phyloP scores from a whole-genome alignment of 192 early-diverging fungal species.

The Mortierella hygrophila region DNA sequence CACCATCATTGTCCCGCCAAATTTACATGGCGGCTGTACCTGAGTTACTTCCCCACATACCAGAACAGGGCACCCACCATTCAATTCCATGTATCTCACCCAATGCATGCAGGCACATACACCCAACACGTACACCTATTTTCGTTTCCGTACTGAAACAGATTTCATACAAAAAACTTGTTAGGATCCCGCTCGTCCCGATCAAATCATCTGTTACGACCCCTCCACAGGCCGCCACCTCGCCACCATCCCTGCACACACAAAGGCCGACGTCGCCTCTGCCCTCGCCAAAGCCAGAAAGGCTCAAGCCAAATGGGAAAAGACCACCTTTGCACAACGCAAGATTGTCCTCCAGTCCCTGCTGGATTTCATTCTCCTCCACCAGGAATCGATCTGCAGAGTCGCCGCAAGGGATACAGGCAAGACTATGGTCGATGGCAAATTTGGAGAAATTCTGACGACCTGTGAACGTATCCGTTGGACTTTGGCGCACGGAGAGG shows the following conservation, averaged over 20 bases:
- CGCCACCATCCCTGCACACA: constrained; percentile 68
- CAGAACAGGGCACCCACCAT: too few species aligned
- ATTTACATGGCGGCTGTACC: too few species aligned
- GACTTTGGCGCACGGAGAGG: constrained; percentile 84
- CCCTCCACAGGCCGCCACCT: constrained; percentile 86
- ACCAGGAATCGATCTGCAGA: constrained; percentile 84
- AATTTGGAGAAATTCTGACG: constrained; percentile 85
- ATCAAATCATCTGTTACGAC: constrained; percentile 84
- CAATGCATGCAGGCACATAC: not conserved
- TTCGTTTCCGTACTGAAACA: not conserved
- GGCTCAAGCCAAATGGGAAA: constrained; percentile 78
- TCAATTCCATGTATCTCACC: too few species aligned
- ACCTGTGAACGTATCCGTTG: constrained; percentile 84
- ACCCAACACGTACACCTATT: not conserved
- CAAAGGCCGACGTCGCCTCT: constrained; percentile 68
- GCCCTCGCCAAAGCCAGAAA: constrained; percentile 66
- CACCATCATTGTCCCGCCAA: too few species aligned
- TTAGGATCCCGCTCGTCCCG: constrained; percentile 62
- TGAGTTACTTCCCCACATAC: too few species aligned
- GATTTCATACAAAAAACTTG: not conserved
- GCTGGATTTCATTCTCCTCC: constrained; percentile 74
- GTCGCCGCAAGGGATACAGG: constrained; percentile 83
- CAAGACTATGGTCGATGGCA: constrained; percentile 87
- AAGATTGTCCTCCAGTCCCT: constrained; percentile 78
- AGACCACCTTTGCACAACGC: constrained; percentile 80